Percentiles rank a stretch among this genome's conserved stretches.
Conservation (phyloP, 2,329 filamentous ascomycete species). For the Ceratocystis eucalypticola region DNA sequence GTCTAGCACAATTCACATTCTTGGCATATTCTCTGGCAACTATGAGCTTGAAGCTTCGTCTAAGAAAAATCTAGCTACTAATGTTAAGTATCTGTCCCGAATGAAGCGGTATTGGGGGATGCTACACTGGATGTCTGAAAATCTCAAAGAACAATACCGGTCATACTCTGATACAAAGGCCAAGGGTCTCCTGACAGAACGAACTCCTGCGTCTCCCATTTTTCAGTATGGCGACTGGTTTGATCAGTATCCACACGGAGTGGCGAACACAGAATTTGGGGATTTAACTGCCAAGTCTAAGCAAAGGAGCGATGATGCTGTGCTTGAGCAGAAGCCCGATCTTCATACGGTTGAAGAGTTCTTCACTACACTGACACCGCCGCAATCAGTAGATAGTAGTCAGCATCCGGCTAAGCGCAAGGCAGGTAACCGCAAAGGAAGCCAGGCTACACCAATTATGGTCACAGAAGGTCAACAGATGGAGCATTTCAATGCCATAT, state of each 20-base stretch:
- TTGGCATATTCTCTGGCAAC: slow-evolving; percentile 80
- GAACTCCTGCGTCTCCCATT: slow-evolving; percentile 36
- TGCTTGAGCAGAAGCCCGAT: slow-evolving; percentile 76
- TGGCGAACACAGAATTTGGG: slow-evolving; percentile 70
- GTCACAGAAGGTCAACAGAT: neutral
- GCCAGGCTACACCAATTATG: neutral
- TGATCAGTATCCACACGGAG: slow-evolving; percentile 81
- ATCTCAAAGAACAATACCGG: slow-evolving; percentile 76
- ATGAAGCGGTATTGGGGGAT: slow-evolving; percentile 99
- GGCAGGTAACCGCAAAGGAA: slow-evolving; percentile 15
- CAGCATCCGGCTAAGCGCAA: slow-evolving; percentile 27
- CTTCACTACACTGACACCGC: slow-evolving; percentile 65
- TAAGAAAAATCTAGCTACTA: slow-evolving; percentile 73
- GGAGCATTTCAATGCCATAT: neutral
- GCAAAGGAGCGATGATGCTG: slow-evolving; percentile 72
- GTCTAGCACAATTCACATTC: slow-evolving; percentile 86
- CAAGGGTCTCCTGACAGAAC: slow-evolving; percentile 26
- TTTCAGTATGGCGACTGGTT: slow-evolving; percentile 98
- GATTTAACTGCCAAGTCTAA: slow-evolving; percentile 58
- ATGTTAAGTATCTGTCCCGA: slow-evolving; percentile 78
- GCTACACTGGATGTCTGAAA: slow-evolving; percentile 94
- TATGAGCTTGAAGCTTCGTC: slow-evolving; percentile 58
- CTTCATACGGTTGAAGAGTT: slow-evolving; percentile 92
- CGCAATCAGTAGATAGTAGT: slow-evolving; percentile 35
- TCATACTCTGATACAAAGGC: slow-evolving; percentile 70